These are phyloP conservation scores for Musa balbisiana DNA, from an alignment of 202 grass and related monocot genomes.

Conservation along the genomic window DNA sequence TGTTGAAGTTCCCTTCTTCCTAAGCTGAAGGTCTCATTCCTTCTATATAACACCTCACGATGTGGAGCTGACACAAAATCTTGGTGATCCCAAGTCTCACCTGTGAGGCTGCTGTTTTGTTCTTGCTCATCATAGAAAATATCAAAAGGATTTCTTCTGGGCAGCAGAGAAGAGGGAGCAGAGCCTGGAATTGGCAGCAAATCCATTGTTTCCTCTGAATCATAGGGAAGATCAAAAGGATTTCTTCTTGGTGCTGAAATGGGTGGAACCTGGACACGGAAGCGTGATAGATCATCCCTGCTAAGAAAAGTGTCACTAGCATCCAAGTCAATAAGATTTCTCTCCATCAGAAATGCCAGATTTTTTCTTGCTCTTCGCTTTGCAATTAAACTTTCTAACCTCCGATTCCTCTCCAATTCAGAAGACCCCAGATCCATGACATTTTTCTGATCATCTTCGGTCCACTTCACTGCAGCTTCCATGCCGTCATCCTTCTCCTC, in stretches of 20 bases:
- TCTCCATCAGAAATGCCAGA: constrained; percentile 29
- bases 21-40: constrained; percentile 13
- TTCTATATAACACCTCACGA: constrained; percentile 1
- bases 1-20: not conserved
- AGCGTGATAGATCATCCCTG: constrained; percentile 47
- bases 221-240: constrained; percentile 74
- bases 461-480: constrained; percentile 62
- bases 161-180: constrained; percentile 12
- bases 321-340: constrained; percentile 55
- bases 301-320: constrained; percentile 37
- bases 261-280: constrained; percentile 43
- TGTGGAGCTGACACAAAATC: constrained; percentile 7
- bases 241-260: constrained; percentile 67
- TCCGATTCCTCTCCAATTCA: constrained; percentile 73
- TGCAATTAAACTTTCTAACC: constrained; percentile 67
- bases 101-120: not conserved
- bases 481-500: constrained; percentile 22
- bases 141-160: constrained; percentile 21
- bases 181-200: constrained; percentile 20
- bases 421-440: constrained; percentile 59
- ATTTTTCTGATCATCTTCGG: constrained; percentile 80
- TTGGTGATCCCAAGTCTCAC: not conserved
- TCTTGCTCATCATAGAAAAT: constrained; percentile 4
- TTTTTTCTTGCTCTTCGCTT: constrained; percentile 53
- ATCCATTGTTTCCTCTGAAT: constrained; percentile 39